A percentile compares a stretch with the other conserved stretches of the same genome.
These are phyloP conservation scores for Oryza punctata DNA, from an alignment of 176 grass and related monocot species.

Conservation along the genomic window DNA sequence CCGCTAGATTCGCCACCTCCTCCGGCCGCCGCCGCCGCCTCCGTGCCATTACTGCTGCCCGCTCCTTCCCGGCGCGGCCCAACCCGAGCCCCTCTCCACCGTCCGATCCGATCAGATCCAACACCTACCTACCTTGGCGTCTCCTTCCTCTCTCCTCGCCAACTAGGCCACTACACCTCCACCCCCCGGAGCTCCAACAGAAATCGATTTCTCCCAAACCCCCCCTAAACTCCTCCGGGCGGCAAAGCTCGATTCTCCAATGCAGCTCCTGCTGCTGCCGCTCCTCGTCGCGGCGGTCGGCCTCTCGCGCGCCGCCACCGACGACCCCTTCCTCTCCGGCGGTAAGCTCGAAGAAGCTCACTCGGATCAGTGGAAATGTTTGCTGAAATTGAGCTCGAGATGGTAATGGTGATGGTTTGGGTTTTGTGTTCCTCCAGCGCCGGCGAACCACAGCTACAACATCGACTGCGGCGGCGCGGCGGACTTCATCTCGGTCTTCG, in stretches of 20 bases:
- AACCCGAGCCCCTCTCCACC: neutral
- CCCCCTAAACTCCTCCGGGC: neutral
- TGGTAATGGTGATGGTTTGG: neutral
- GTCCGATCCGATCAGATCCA: constrained; percentile 45
- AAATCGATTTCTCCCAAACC: neutral
- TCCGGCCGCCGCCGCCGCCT: no score
- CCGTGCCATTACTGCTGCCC: no score
- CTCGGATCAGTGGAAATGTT: neutral
- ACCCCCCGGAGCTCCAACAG: neutral
- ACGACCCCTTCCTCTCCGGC: constrained; percentile 79
- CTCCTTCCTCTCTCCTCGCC: neutral
- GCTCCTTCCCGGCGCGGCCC: no score
- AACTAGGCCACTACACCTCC: constrained; percentile 5
- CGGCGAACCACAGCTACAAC: constrained; percentile 80
- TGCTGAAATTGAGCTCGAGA: neutral
- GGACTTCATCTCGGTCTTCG: constrained; percentile 84
- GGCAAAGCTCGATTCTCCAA: constrained; percentile 19
- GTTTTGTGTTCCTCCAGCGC: neutral
- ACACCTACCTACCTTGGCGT: neutral
- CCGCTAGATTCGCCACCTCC: neutral
- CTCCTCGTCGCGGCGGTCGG: constrained; percentile 33
- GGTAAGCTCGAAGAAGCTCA: constrained; percentile 46
- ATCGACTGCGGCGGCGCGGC: constrained; percentile 90
- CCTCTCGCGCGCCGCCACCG: constrained; percentile 42
- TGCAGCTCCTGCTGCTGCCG: constrained; percentile 50